These are phyloP conservation scores for Psilocybe cubensis DNA, from an alignment of 768 basidiomycete species.

Conservation along the genomic window DNA sequence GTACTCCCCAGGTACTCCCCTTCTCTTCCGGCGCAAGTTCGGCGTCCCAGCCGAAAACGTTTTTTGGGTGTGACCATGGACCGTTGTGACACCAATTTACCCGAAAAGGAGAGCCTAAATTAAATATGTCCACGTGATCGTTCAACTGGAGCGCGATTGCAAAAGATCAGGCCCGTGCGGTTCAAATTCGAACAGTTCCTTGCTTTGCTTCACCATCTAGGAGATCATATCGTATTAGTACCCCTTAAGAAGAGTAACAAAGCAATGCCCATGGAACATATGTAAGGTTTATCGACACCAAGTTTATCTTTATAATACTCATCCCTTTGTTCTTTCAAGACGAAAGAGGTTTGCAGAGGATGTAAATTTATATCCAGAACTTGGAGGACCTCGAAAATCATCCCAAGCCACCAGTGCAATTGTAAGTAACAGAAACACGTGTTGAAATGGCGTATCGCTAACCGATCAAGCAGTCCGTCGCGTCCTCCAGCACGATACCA, in stretches of 20 bases:
- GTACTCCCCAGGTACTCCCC: no score
- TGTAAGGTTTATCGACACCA: constrained; percentile 25
- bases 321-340: constrained; percentile 18
- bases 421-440: constrained; percentile 23
- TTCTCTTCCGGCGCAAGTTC: no score
- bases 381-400: constrained; percentile 25
- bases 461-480: constrained; percentile 26
- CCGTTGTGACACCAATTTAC: constrained; percentile 10
- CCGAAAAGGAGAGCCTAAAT: constrained; percentile 11
- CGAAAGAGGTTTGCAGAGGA: constrained; percentile 36
- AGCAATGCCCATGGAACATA: constrained; percentile 37
- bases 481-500: constrained; percentile 26
- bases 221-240: neutral
- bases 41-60: no score
- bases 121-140: constrained; percentile 27
- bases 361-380: constrained; percentile 34
- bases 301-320: neutral
- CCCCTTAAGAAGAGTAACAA: neutral
- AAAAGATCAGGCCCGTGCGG: neutral
- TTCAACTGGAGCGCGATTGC: constrained; percentile 9
- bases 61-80: neutral
- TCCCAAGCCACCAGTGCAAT: constrained; percentile 26
- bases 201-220: neutral
- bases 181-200: constrained; percentile 6
- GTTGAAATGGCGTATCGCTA: neutral